phyloP scores from a whole-genome alignment of 1,139 yeast species.

The Suzukiozyma palmioleophila region DNA sequence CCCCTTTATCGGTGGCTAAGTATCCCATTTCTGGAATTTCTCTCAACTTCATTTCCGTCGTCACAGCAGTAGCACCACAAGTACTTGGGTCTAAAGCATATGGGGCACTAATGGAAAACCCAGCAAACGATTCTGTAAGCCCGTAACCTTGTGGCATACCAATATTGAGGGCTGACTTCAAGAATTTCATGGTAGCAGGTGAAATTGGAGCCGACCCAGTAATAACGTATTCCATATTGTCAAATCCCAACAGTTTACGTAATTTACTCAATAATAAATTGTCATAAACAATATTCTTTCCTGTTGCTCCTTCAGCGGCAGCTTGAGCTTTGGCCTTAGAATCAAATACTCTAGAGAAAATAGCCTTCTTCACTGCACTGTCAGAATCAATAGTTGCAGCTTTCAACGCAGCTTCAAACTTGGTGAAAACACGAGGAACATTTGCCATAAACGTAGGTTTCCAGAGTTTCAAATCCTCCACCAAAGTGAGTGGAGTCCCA shows the following conservation, averaged over 20 bases:
- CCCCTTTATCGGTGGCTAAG: conserved; percentile 23
- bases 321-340: conserved; percentile 31
- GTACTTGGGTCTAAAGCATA: conserved; percentile 39
- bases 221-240: conserved; percentile 21
- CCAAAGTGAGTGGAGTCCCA: conserved; percentile 30
- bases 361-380: conserved; percentile 13
- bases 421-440: conserved; percentile 38
- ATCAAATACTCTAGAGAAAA: conserved; percentile 26
- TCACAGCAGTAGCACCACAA: conserved; percentile 33
- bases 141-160: conserved; percentile 46
- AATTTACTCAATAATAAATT: conserved; percentile 17
- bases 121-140: conserved; percentile 44
- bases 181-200: conserved; percentile 35
- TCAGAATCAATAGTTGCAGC: conserved; percentile 38
- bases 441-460: conserved; percentile 33
- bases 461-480: conserved; percentile 33
- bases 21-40: conserved; percentile 41
- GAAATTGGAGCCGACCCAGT: conserved; percentile 46
- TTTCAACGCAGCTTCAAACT: conserved; percentile 43
- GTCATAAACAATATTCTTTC: conserved; percentile 29
- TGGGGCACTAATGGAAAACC: conserved; percentile 26
- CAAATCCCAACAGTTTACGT: conserved; percentile 35
- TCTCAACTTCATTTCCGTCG: conserved; percentile 32
- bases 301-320: conserved; percentile 20
- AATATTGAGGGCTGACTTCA: conserved; percentile 34